phyloP scores from a whole-genome alignment of 2,329 filamentous ascomycete species.

The Penicillium palitans region DNA sequence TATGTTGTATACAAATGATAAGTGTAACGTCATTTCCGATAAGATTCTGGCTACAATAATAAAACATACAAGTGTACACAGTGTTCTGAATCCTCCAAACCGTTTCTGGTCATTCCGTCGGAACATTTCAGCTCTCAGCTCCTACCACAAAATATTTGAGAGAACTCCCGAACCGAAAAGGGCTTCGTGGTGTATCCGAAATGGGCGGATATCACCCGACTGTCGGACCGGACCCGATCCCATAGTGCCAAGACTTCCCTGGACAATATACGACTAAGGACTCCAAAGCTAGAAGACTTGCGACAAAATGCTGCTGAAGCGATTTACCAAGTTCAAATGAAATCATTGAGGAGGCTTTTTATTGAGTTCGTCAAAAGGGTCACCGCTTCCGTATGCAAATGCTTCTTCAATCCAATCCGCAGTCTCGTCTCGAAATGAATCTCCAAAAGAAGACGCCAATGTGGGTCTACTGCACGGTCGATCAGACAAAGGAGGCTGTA shows the following conservation, averaged over 20 bases:
- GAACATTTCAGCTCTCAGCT: neutral
- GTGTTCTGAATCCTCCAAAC: neutral
- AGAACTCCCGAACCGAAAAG: slow-evolving; percentile 5
- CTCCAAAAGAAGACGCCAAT: slow-evolving; percentile 16
- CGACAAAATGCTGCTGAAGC: neutral
- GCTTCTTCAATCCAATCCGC: slow-evolving; percentile 30
- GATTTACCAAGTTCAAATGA: neutral
- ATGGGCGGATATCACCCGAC: slow-evolving; percentile 11
- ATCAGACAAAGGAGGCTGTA: neutral
- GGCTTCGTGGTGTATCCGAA: neutral
- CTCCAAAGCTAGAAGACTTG: neutral
- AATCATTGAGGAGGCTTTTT: slow-evolving; percentile 5
- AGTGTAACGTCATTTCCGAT: slow-evolving; percentile 17
- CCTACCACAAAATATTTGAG: neutral
- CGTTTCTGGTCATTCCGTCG: slow-evolving; percentile 10
- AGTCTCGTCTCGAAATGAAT: slow-evolving; percentile 40
- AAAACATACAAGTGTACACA: neutral
- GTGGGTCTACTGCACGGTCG: slow-evolving; percentile 1
- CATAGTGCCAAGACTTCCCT: slow-evolving; percentile 4
- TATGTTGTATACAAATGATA: slow-evolving; percentile 6
- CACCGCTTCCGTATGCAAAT: slow-evolving; percentile 18
- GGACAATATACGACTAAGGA: neutral
- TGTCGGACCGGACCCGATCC: slow-evolving; percentile 28
- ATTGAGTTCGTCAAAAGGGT: slow-evolving; percentile 21
- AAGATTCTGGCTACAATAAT: neutral